Conservation (phyloP, 495 filamentous ascomycete genomes). For the Xylaria nigripes region DNA sequence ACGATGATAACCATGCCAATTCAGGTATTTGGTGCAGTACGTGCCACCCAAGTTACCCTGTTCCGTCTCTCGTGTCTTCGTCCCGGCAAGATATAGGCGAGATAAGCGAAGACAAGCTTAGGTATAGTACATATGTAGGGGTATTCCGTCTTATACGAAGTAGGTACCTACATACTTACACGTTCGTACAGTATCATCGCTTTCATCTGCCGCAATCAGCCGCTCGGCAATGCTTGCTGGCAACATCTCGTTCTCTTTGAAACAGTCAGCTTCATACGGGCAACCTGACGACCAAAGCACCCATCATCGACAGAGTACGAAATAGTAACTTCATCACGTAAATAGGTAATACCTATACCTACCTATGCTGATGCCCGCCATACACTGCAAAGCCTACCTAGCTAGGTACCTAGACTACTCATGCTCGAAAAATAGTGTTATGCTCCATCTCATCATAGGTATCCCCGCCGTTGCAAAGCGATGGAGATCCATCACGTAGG, state of each 20-base stretch:
- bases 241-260: background rate
- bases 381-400: too few relatives aligned
- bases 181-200: background rate
- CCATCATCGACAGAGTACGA: background rate
- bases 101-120: constrained; percentile 6
- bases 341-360: too few relatives aligned
- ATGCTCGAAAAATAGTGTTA: too few relatives aligned
- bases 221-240: background rate
- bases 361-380: too few relatives aligned
- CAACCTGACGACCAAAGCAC: background rate
- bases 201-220: background rate
- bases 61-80: background rate
- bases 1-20: background rate
- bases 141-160: too few relatives aligned
- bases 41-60: background rate
- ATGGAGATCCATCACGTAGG: too few relatives aligned
- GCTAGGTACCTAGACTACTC: too few relatives aligned
- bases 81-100: background rate
- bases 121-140: too few relatives aligned
- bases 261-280: background rate
- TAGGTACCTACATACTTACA: too few relatives aligned
- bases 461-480: too few relatives aligned
- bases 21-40: background rate
- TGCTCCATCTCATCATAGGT: too few relatives aligned
- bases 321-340: background rate